Evolutionary conservation across 352 stramenopile genomes (phyloP).

Genomic region (Globisporangium ultimum): DNA sequence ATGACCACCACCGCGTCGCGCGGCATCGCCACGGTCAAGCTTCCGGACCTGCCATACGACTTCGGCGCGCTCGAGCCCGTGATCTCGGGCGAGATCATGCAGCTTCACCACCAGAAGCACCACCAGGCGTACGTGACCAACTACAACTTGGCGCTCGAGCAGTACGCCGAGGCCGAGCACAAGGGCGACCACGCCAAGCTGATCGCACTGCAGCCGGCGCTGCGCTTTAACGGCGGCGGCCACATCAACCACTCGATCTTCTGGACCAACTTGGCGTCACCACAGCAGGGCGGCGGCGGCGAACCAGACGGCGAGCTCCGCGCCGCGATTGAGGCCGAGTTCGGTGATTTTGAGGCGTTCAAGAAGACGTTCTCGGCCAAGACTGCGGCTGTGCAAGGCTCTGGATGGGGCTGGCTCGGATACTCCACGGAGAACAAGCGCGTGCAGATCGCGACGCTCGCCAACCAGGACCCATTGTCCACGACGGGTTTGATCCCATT

Average conservation of each 20-base stretch:
- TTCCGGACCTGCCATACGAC: slow-evolving; percentile 86
- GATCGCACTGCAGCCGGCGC: slow-evolving; percentile 87
- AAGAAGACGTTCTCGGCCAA: slow-evolving; percentile 86
- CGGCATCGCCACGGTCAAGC: slow-evolving; percentile 62
- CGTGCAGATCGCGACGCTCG: slow-evolving; percentile 87
- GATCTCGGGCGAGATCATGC: slow-evolving; percentile 89
- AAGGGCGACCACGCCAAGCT: slow-evolving; percentile 89
- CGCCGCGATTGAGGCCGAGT: slow-evolving; percentile 90
- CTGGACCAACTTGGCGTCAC: slow-evolving; percentile 95
- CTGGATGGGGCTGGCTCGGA: slow-evolving; percentile 97
- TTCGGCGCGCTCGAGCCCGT: slow-evolving; percentile 85
- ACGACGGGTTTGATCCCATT: slow-evolving; percentile 96
- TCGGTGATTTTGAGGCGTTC: slow-evolving; percentile 92
- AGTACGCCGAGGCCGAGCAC: slow-evolving; percentile 88
- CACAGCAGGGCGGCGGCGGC: slow-evolving; percentile 70
- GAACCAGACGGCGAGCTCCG: slow-evolving; percentile 82
- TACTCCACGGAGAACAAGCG: slow-evolving; percentile 85
- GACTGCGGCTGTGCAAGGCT: slow-evolving; percentile 94
- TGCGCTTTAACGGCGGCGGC: slow-evolving; percentile 98
- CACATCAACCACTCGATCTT: slow-evolving; percentile 99
- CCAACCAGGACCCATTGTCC: slow-evolving; percentile 96
- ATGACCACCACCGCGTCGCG: slow-evolving; percentile 20
- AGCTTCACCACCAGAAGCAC: slow-evolving; percentile 97
- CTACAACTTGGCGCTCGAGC: slow-evolving; percentile 92
- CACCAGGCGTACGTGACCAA: slow-evolving; percentile 97